Evolutionary conservation across 2,329 filamentous ascomycete genomes (phyloP).

Genomic region (Diplodia seriata): DNA sequence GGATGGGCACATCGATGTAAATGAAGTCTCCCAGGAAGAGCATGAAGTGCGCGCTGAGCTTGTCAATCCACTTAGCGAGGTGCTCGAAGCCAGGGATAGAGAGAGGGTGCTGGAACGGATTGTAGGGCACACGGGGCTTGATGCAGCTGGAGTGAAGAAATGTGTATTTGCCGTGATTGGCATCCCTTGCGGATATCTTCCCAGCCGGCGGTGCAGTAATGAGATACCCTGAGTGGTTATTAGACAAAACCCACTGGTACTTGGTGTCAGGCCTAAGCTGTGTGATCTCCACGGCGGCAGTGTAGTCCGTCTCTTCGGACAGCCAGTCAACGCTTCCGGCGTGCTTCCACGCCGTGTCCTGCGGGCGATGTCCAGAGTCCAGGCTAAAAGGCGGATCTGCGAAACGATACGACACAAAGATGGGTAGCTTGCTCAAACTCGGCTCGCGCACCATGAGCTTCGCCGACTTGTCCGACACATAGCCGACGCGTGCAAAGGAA

Average conservation of each 20-base stretch:
- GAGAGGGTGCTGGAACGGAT: conserved; percentile 79
- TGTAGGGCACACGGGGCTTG: conserved; percentile 89
- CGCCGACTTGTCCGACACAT: conserved; percentile 80
- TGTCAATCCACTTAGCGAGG: conserved; percentile 74
- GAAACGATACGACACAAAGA: conserved; percentile 70
- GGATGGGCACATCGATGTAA: conserved; percentile 85
- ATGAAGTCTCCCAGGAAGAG: conserved; percentile 84
- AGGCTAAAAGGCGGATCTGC: conserved; percentile 52
- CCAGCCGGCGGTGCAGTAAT: conserved; percentile 76
- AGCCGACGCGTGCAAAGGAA: conserved; percentile 85
- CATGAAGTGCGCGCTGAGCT: conserved; percentile 75
- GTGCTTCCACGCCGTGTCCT: conserved; percentile 69
- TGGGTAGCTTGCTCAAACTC: conserved; percentile 73
- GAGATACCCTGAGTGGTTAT: conserved; percentile 85
- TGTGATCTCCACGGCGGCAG: conserved; percentile 71
- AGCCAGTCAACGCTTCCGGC: conserved; percentile 70
- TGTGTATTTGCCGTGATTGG: conserved; percentile 75
- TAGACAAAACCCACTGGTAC: conserved; percentile 87
- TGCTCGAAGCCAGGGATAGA: conserved; percentile 80
- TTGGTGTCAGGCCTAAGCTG: conserved; percentile 72
- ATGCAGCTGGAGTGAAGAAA: conserved; percentile 95
- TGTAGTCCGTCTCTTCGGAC: conserved; percentile 82
- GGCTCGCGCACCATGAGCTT: conserved; percentile 87
- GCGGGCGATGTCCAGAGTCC: conserved; percentile 59
- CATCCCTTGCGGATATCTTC: conserved; percentile 58